phyloP scores from a whole-genome alignment of 169 alveolate genomes.

The Amoebophrya sp. region DNA sequence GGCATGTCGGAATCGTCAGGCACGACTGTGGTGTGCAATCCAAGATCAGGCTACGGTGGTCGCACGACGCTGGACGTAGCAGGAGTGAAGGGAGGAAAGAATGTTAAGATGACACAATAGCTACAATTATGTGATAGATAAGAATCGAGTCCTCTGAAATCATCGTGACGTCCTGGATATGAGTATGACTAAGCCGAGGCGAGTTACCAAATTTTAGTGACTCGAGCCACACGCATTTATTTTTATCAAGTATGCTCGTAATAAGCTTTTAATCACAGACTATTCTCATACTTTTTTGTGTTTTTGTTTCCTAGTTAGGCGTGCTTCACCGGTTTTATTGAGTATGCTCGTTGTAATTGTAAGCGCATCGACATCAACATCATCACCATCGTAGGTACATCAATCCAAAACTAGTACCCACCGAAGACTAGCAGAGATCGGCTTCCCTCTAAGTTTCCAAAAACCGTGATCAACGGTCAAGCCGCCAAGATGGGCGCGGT shows the following conservation, averaged over 20 bases:
- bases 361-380: neutral
- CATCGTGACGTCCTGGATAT: neutral
- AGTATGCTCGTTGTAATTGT: neutral
- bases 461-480: neutral
- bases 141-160: neutral
- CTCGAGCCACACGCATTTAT: neutral
- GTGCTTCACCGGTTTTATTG: too few species aligned
- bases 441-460: neutral
- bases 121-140: neutral
- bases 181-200: neutral
- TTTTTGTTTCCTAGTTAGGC: too few species aligned
- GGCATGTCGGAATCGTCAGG: slow-evolving; percentile 21
- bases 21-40: neutral
- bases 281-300: too few species aligned
- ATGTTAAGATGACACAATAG: too few species aligned
- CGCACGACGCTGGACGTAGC: neutral
- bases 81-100: neutral
- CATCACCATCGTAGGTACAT: too few species aligned
- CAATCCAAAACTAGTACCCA: too few species aligned
- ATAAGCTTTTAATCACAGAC: neutral
- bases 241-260: neutral
- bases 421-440: too few species aligned
- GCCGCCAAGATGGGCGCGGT: neutral
- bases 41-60: neutral
- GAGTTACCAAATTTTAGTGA: neutral